Evolutionary conservation across 495 filamentous ascomycete species (phyloP), one percentile per base, ranked within the genome.

Genomic region (Aspergillus nidulans): DNA sequence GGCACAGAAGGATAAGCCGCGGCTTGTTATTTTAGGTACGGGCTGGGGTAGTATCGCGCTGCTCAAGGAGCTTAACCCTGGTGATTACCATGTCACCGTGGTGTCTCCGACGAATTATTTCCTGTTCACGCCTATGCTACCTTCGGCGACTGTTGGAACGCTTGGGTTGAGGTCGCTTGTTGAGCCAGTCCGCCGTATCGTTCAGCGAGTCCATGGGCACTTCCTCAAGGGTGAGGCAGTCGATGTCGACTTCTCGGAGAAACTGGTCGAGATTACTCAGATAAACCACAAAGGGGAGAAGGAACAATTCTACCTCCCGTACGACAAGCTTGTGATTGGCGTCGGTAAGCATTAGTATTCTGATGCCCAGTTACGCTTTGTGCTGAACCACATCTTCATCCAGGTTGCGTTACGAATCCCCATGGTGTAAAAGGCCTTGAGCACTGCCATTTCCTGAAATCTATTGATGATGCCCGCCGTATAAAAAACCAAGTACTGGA

Each of bases 341-440:
- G 92, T 97, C 51, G 94, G 84, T 86, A 72, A 55, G 81, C 63
- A 53, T 3, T 21, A 10, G 1, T 12, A 46, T 2, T 24, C 36
- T n/a, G 9, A 34, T 45, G 15, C 9, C 42, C 21, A n/a, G 21
- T 20, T 30, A 7, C 12, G 16, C 3, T 2, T 12, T n/a, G 44
- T 46, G n/a, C 40, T 43, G 5, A 24, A 20, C 6, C 36, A 49
- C 54, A 60, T 67, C 20, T 47, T 13, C 49, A 57, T 21, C n/a
- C 24, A 87, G 84, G 94, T 21, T 96, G 92, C 28, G 82, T 87
- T 23, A 95, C 91, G 6, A 97, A 97, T 66, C 85, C 94, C 3
- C 94, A 99, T 69, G 95, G 95, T 48, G 95, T 99, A 51, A 89
- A 94, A 67, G 95, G 95, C 3, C 82, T 99, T 12, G 89, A 99